phyloP scores from a whole-genome alignment of 768 basidiomycete genomes.

The Boletus edulis region DNA sequence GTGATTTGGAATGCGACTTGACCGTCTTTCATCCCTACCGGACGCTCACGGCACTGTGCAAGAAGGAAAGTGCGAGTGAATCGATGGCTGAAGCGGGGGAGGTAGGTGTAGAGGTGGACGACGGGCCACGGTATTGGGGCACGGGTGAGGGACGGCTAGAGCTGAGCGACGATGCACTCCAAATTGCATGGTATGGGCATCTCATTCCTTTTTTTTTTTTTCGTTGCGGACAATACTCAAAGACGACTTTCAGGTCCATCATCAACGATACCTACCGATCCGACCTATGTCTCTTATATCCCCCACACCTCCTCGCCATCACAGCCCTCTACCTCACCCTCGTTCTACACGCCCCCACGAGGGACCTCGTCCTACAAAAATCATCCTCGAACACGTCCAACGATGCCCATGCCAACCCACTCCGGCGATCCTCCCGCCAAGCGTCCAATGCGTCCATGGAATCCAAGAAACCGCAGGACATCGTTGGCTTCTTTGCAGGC shows the following conservation, averaged over 20 bases:
- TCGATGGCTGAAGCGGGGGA: conserved; percentile 54
- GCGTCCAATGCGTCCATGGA: conserved; percentile 31
- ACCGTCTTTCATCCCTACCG: conserved; percentile 95
- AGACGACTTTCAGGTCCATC: conserved; percentile 66
- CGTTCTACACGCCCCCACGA: conserved; percentile 63
- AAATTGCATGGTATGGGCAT: conserved; percentile 79
- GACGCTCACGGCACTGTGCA: conserved; percentile 76
- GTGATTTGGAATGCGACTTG: conserved; percentile 94
- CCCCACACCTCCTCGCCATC: conserved; percentile 92
- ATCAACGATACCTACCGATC: conserved; percentile 96
- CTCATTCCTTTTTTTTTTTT: conserved; percentile 1
- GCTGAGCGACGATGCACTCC: conserved; percentile 71
- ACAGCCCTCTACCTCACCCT: conserved; percentile 89
- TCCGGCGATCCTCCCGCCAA: conserved; percentile 57
- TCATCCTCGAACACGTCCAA: conserved; percentile 25
- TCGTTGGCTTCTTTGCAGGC: conserved; percentile 78
- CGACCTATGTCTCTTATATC: conserved; percentile 89
- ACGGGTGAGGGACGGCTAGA: conserved; percentile 77
- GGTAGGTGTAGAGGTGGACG: conserved; percentile 52
- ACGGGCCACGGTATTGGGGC: conserved; percentile 71
- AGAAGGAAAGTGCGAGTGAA: conserved; percentile 44
- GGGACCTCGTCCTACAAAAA: conserved; percentile 42
- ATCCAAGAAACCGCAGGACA: conserved; percentile 52
- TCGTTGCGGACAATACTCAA: not conserved
- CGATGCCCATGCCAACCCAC: conserved; percentile 34